Evolutionary conservation across 139 green algal genomes (phyloP).

Genomic region (Spirogloea muscicola): DNA sequence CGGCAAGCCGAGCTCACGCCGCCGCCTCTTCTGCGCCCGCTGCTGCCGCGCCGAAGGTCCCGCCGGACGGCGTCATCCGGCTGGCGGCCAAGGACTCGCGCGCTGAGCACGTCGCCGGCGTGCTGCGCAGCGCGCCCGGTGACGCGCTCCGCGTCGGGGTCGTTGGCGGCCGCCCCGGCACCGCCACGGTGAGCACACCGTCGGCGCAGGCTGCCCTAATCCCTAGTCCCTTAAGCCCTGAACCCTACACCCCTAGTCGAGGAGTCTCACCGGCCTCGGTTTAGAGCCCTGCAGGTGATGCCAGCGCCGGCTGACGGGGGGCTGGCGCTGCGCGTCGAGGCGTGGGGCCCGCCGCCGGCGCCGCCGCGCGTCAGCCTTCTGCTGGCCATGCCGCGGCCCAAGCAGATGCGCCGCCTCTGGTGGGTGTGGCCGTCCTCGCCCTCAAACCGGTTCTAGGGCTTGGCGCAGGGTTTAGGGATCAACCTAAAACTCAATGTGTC

Average conservation of each 20-base stretch:
- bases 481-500: too few relatives aligned
- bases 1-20: too few relatives aligned
- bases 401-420: slow-evolving; percentile 19
- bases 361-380: slow-evolving; percentile 9
- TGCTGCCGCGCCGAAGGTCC: not conserved
- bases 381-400: slow-evolving; percentile 36
- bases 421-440: not conserved
- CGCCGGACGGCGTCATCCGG: not conserved
- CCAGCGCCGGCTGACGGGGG: too few relatives aligned
- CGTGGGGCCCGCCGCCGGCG: not conserved
- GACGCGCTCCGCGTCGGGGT: not conserved
- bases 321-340: not conserved
- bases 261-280: too few relatives aligned
- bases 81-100: slow-evolving; percentile 1
- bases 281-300: too few relatives aligned
- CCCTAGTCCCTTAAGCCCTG: too few relatives aligned
- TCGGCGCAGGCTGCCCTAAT: too few relatives aligned
- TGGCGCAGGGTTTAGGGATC: too few relatives aligned
- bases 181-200: not conserved
- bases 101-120: slow-evolving; percentile 8
- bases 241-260: too few relatives aligned
- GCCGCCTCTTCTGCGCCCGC: too few relatives aligned
- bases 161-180: not conserved
- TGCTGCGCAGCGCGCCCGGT: not conserved
- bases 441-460: too few relatives aligned